Evolutionary conservation across 768 basidiomycete genomes (phyloP).

Genomic region (Russula dissimulans): DNA sequence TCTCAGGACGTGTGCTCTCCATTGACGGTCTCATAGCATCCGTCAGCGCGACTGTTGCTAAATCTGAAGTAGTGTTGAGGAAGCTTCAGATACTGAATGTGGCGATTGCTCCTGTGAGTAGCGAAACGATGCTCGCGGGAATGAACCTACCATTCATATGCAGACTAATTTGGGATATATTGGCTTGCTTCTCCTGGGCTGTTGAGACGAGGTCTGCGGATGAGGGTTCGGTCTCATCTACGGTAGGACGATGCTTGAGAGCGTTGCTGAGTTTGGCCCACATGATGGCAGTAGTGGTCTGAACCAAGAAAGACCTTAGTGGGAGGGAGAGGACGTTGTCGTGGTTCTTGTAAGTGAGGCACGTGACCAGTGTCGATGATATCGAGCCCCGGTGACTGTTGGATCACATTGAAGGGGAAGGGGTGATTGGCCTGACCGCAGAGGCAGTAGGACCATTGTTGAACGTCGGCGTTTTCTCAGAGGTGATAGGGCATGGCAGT

Average conservation of each 20-base stretch:
- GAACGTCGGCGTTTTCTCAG: too few relatives aligned
- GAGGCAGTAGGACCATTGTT: too few relatives aligned
- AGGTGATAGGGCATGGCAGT: too few relatives aligned
- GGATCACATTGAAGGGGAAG: too few relatives aligned
- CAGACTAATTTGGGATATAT: constrained; percentile 15
- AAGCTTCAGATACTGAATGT: constrained; percentile 10
- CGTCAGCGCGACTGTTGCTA: constrained; percentile 21
- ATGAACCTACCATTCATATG: constrained; percentile 10
- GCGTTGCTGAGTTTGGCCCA: constrained; percentile 16
- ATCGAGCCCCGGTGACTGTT: too few relatives aligned
- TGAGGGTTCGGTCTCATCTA: constrained; percentile 8
- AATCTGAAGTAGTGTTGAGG: constrained; percentile 25
- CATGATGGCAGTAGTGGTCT: too few relatives aligned
- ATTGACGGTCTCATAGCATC: constrained; percentile 23
- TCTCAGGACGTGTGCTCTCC: constrained; percentile 22
- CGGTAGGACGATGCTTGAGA: constrained; percentile 11
- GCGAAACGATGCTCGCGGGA: neutral
- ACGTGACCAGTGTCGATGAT: too few relatives aligned
- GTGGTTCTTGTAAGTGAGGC: too few relatives aligned
- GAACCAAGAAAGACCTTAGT: too few relatives aligned
- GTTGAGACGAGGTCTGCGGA: constrained; percentile 10
- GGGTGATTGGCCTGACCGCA: too few relatives aligned
- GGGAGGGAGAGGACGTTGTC: too few relatives aligned
- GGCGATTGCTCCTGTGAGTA: neutral
- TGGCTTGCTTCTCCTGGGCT: constrained; percentile 13